Evolutionary conservation across 257 asterid species (phyloP).

Genomic region (Galeopsis tetrahit): DNA sequence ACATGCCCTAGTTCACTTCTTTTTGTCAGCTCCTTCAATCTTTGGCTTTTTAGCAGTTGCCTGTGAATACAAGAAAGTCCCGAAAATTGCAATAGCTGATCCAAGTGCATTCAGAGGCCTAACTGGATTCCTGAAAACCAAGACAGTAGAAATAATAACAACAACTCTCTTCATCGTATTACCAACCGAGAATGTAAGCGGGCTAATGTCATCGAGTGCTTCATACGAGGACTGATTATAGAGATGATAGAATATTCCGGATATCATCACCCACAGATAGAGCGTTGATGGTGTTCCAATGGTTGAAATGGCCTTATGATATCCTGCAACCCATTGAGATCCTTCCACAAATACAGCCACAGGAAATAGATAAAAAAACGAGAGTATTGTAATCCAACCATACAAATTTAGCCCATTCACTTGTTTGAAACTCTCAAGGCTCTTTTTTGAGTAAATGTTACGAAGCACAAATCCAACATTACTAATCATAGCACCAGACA

Average conservation of each 20-base stretch:
- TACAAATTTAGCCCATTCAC: slow-evolving; percentile 93
- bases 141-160: slow-evolving; percentile 81
- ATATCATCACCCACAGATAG: slow-evolving; percentile 81
- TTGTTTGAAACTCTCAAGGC: slow-evolving; percentile 82
- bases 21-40: slow-evolving; percentile 55
- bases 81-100: slow-evolving; percentile 82
- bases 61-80: slow-evolving; percentile 91
- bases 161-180: slow-evolving; percentile 98
- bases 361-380: slow-evolving; percentile 77
- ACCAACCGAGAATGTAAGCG: slow-evolving; percentile 88
- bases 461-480: slow-evolving; percentile 90
- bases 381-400: slow-evolving; percentile 80
- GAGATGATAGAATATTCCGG: slow-evolving; percentile 87
- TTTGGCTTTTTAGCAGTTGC: slow-evolving; percentile 76
- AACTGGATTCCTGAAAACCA: slow-evolving; percentile 94
- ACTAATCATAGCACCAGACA: slow-evolving; percentile 90
- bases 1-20: slow-evolving; percentile 41
- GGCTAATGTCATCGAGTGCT: slow-evolving; percentile 95
- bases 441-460: slow-evolving; percentile 84
- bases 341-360: slow-evolving; percentile 93
- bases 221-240: slow-evolving; percentile 94
- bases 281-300: slow-evolving; percentile 65
- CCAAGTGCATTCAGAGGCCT: slow-evolving; percentile 89
- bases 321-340: slow-evolving; percentile 92
- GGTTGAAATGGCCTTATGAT: slow-evolving; percentile 67